Percentiles rank a stretch among this genome's conserved stretches.
These are phyloP conservation scores for Kitagawia praeruptora DNA, from an alignment of 129 eudicot genomes.

Conservation along the genomic window DNA sequence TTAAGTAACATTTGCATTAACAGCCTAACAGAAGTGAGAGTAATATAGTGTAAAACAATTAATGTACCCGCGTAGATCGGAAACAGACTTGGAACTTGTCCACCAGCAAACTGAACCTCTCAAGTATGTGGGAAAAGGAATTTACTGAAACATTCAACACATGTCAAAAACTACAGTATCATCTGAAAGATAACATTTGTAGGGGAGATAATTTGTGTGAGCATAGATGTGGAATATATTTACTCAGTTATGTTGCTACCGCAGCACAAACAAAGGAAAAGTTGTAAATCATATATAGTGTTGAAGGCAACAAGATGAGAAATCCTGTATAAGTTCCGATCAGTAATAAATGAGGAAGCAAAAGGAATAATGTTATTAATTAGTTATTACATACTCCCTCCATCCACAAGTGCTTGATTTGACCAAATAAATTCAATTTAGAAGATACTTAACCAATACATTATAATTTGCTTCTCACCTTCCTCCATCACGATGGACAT, in stretches of 20 bases:
- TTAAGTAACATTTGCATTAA: background rate
- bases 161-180: background rate
- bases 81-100: conserved; percentile 46
- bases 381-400: background rate
- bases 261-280: background rate
- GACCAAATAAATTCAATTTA: background rate
- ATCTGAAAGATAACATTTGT: background rate
- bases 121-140: background rate
- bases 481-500: conserved; percentile 83
- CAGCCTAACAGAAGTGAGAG: background rate
- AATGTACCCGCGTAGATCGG: conserved; percentile 76
- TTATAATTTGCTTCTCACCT: conserved; percentile 35
- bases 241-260: background rate
- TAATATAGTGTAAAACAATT: background rate
- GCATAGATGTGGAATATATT: background rate
- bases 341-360: background rate
- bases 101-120: conserved; percentile 67
- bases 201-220: background rate
- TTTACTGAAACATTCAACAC: background rate
- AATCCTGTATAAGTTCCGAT: background rate
- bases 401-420: background rate
- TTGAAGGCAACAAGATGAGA: background rate
- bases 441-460: no score
- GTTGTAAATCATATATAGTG: background rate
- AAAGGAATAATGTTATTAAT: background rate